Evolutionary conservation across 1,284 basidiomycete genomes (phyloP).

Genomic region (Abortiporus biennis): DNA sequence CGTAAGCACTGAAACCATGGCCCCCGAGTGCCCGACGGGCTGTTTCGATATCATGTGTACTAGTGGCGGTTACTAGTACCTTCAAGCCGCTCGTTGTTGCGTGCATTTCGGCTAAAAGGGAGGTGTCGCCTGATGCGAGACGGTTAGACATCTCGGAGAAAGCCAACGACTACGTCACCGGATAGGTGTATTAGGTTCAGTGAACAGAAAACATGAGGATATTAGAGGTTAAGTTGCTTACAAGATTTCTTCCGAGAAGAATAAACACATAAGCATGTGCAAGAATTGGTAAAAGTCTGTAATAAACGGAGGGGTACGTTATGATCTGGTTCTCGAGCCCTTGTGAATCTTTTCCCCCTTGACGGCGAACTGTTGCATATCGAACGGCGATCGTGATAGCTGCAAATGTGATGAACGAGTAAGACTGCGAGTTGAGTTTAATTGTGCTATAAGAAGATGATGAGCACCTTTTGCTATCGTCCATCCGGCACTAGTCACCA

Average conservation of each 20-base stretch:
- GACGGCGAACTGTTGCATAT: constrained; percentile 69
- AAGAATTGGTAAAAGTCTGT: constrained; percentile 65
- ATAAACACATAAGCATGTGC: constrained; percentile 71
- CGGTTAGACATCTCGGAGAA: constrained; percentile 45
- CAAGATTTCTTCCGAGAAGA: constrained; percentile 55
- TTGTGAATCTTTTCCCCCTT: constrained; percentile 46
- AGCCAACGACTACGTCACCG: constrained; percentile 31
- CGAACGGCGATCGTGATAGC: constrained; percentile 70
- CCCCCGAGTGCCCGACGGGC: constrained; percentile 72
- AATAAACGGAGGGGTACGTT: constrained; percentile 63
- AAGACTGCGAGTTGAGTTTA: background rate
- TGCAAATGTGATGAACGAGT: constrained; percentile 18
- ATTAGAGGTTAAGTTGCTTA: constrained; percentile 24
- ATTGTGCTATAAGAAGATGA: background rate
- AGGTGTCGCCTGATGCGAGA: constrained; percentile 51
- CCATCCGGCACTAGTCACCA: constrained; percentile 59
- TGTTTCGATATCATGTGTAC: constrained; percentile 58
- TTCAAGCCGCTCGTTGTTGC: constrained; percentile 70
- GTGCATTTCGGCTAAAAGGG: constrained; percentile 65
- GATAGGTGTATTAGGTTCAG: background rate
- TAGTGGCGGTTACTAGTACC: constrained; percentile 47
- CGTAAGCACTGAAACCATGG: constrained; percentile 69
- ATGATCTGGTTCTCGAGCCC: constrained; percentile 65
- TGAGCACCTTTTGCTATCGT: constrained; percentile 48
- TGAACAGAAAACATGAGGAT: background rate